Percentiles rank a stretch among this genome's conserved stretches.
Conservation (phyloP, 2,329 filamentous ascomycete genomes). For the Alternaria solani region DNA sequence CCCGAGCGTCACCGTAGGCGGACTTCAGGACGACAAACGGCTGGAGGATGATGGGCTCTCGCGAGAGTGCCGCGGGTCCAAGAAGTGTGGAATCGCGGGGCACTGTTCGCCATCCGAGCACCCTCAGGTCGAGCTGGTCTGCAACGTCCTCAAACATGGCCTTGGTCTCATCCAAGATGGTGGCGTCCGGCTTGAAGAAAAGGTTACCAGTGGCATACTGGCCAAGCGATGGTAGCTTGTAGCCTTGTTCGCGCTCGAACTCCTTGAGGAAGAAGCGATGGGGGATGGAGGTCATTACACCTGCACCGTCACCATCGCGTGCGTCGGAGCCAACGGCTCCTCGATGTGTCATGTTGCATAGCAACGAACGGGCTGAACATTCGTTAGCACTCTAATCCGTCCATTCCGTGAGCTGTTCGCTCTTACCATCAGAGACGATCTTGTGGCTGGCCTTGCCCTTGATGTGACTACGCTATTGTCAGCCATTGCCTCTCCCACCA, state of each 20-base stretch:
- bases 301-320: slow-evolving; percentile 96
- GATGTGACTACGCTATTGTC: slow-evolving; percentile 74
- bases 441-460: slow-evolving; percentile 98
- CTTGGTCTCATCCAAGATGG: slow-evolving; percentile 89
- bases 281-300: slow-evolving; percentile 99
- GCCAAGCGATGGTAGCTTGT: slow-evolving; percentile 84
- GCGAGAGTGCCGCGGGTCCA: slow-evolving; percentile 88
- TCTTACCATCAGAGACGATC: slow-evolving; percentile 94
- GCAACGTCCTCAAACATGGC: slow-evolving; percentile 94
- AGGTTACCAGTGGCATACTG: slow-evolving; percentile 98
- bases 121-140: slow-evolving; percentile 83
- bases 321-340: slow-evolving; percentile 98
- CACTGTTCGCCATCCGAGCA: slow-evolving; percentile 95
- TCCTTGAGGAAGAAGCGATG: slow-evolving; percentile 99
- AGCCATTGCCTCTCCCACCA: slow-evolving; percentile 24
- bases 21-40: slow-evolving; percentile 90
- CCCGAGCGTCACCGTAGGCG: slow-evolving; percentile 81
- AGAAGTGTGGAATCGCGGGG: slow-evolving; percentile 92
- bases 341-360: slow-evolving; percentile 99
- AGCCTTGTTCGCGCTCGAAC: slow-evolving; percentile 88
- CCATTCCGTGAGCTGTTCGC: background rate
- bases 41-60: slow-evolving; percentile 94
- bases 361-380: slow-evolving; percentile 78
- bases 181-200: slow-evolving; percentile 97
- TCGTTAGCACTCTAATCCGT: slow-evolving; percentile 38